Evolutionary conservation across 1,139 yeast species (phyloP).

Genomic region (Torulaspora globosa): DNA sequence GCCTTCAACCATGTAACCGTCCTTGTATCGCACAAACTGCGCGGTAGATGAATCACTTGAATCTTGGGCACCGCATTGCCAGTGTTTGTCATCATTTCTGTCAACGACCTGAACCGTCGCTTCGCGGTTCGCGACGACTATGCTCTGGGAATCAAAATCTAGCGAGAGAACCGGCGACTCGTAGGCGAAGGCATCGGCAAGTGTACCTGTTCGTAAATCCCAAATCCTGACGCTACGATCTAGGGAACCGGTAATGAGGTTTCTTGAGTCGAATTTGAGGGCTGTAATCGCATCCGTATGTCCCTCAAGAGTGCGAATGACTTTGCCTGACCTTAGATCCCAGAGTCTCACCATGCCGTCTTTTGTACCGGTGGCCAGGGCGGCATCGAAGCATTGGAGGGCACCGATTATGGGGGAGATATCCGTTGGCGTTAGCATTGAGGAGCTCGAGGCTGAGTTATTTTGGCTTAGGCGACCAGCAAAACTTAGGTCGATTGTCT

Average conservation of each 20-base stretch:
- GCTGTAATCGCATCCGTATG: slow-evolving; percentile 69
- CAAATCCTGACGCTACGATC: slow-evolving; percentile 66
- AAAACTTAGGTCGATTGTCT: slow-evolving; percentile 35
- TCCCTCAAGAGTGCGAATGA: slow-evolving; percentile 60
- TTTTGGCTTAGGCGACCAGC: slow-evolving; percentile 17
- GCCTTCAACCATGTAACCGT: slow-evolving; percentile 63
- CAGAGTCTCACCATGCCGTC: slow-evolving; percentile 72
- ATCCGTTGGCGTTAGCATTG: slow-evolving; percentile 10
- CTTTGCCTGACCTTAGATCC: slow-evolving; percentile 70
- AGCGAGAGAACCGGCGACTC: slow-evolving; percentile 49
- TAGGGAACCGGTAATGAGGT: slow-evolving; percentile 59
- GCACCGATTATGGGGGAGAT: slow-evolving; percentile 29
- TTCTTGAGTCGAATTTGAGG: slow-evolving; percentile 61
- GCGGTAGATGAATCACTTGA: slow-evolving; percentile 35
- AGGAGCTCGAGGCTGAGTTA: slow-evolving; percentile 7
- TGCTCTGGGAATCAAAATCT: slow-evolving; percentile 52
- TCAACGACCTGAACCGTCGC: slow-evolving; percentile 52
- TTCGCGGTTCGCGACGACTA: slow-evolving; percentile 51
- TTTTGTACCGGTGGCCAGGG: slow-evolving; percentile 70
- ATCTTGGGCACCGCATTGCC: slow-evolving; percentile 47
- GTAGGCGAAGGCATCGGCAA: slow-evolving; percentile 57
- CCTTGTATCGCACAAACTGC: slow-evolving; percentile 48
- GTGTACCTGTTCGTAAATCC: slow-evolving; percentile 67
- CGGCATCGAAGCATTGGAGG: slow-evolving; percentile 57
- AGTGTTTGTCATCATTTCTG: slow-evolving; percentile 48